Conservation (phyloP, 768 basidiomycete species). For the Rhizopogon roseolus region DNA sequence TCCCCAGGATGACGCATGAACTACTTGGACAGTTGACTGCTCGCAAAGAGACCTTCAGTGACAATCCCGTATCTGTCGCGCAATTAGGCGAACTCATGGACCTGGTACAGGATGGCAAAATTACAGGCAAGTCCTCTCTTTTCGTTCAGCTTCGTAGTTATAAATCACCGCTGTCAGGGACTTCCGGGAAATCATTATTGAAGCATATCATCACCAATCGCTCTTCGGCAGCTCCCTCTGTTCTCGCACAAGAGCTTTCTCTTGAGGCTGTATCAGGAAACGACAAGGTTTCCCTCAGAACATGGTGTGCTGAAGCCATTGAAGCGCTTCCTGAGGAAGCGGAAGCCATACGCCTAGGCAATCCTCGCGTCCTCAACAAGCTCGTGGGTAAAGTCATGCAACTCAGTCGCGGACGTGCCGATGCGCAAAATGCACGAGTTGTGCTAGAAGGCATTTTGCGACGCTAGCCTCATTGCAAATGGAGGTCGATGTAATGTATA, state of each 20-base stretch:
- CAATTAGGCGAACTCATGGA: constrained; percentile 79
- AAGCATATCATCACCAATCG: constrained; percentile 56
- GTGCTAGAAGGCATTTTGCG: constrained; percentile 45
- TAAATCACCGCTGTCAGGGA: constrained; percentile 40
- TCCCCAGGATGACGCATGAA: constrained; percentile 80
- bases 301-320: constrained; percentile 63
- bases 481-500: neutral
- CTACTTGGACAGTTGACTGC: constrained; percentile 73
- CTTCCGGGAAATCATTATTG: constrained; percentile 75
- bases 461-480: neutral
- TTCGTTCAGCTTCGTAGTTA: neutral
- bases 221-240: constrained; percentile 29
- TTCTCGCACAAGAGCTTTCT: constrained; percentile 47
- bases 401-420: constrained; percentile 69
- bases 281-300: constrained; percentile 36
- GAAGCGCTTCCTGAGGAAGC: constrained; percentile 61
- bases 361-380: constrained; percentile 65
- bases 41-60: constrained; percentile 48
- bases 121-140: constrained; percentile 56
- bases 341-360: constrained; percentile 60
- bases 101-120: constrained; percentile 54
- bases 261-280: constrained; percentile 36
- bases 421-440: constrained; percentile 56
- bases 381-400: constrained; percentile 87
- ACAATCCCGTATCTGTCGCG: constrained; percentile 53